phyloP scores from a whole-genome alignment of 306 rosid species.

The Cicer cuneatum region DNA sequence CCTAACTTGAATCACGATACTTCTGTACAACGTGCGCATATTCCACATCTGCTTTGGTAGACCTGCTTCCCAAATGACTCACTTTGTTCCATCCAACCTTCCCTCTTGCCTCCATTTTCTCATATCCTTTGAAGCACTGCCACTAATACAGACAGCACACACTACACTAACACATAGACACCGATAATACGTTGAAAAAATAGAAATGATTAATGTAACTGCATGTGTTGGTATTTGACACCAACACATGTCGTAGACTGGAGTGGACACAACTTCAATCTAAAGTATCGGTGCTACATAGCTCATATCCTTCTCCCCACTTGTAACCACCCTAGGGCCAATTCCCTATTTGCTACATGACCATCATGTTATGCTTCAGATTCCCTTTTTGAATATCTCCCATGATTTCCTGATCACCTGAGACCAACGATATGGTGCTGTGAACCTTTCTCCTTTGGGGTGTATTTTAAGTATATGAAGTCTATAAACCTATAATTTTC shows the following conservation, averaged over 20 bases:
- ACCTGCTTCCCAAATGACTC: conserved; percentile 19
- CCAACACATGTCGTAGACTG: too few species aligned
- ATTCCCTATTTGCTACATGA: neutral
- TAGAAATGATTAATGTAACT: too few species aligned
- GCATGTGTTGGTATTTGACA: too few species aligned
- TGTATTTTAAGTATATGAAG: conserved; percentile 1
- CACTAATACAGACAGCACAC: too few species aligned
- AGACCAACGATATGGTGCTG: neutral
- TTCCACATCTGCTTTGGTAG: neutral
- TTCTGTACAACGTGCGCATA: neutral
- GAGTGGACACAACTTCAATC: too few species aligned
- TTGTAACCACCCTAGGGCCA: neutral
- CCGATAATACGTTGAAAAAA: too few species aligned
- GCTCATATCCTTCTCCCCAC: neutral
- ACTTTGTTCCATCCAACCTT: neutral
- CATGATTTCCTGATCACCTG: neutral
- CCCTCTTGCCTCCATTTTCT: neutral
- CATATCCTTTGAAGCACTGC: too few species aligned
- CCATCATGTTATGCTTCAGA: neutral
- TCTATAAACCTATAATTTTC: neutral
- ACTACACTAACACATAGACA: too few species aligned
- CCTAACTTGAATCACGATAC: neutral
- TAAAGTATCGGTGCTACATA: too few species aligned
- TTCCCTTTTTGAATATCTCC: neutral
- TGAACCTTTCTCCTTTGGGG: neutral